Evolutionary conservation across 2,329 filamentous ascomycete species (phyloP), one percentile per base, ranked within the genome.

Genomic region (Trichoderma gracile): DNA sequence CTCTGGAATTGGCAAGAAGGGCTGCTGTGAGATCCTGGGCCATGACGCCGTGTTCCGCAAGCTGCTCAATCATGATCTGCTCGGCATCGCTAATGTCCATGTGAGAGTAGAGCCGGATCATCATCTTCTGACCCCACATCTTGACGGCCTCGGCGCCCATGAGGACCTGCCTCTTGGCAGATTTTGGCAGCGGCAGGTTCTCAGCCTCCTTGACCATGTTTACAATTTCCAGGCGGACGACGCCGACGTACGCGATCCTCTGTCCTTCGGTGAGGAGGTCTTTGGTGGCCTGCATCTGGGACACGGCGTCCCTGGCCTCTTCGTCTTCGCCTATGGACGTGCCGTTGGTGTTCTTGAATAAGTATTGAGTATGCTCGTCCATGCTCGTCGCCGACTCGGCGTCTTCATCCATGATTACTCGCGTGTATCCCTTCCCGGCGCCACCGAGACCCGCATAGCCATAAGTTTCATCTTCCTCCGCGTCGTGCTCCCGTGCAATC

Each of bases 51-150:
- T 99, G 95, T 65, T 95, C 91, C 14, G 91, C 89, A 65, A 99
- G 82, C 77, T 99, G 95, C 78, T 99, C 95, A 69, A 99, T 97
- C 95, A 99, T 99, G 75, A 99, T 82, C 80, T 99, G 95, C 77
- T 99, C 95, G 15, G 86, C 89, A 23, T 89, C 82, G 72, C 89
- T 93, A 72, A 99, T 96, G 66, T 99, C 95, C 95, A 99, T 99
- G 77, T 99, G 95, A 14, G 87, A 81, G 75, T 98, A 99, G 14
- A 99, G 76, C 25, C 94, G 87, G 66, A 97, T 87, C 93, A 99
- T 99, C 84, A 97, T 96, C 79, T 96, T 96, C 76, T 99, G 95
- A 64, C 91, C 88, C 94, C 94, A 99, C 90, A 97, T 97, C 76
- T 90, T 90, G 79, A 91, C 89, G 42, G 88, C 86, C 75, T 97